Base-by-base conservation (phyloP, 2,329 filamentous ascomycete genomes). In the Periconia digitata region DNA sequence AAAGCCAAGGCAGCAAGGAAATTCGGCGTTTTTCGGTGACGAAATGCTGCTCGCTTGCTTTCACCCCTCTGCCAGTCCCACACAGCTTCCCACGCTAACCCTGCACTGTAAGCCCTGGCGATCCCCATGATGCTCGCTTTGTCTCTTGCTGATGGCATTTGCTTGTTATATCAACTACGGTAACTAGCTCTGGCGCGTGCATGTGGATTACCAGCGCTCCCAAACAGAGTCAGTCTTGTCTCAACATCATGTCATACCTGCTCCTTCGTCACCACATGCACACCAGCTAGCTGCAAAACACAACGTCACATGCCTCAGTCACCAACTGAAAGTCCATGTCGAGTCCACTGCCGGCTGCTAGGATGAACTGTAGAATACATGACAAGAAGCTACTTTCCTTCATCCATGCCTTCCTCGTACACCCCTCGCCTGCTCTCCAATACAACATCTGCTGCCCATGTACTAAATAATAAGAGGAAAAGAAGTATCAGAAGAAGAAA, bases 301-400 rank as follows among this genome's bases (percentile, higher is more conserved):
- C n/a, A 23, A 13, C 2, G 24, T 20, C 22, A 37, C 42, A 40
- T 29, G 29, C 15, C n/a, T 27, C n/a, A n/a, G n/a, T n/a, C n/a
- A n/a, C n/a, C n/a, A n/a, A n/a, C n/a, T n/a, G n/a, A n/a, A n/a
- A n/a, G n/a, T n/a, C n/a, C n/a, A n/a, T n/a, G n/a, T n/a, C n/a
- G n/a, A n/a, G n/a, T n/a, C n/a, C n/a, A n/a, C n/a, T n/a, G n/a
- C n/a, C n/a, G n/a, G n/a, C n/a, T n/a, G n/a, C n/a, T 70, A 66
- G 57, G 62, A 65, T 70, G 56, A 61, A 68, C 53, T 69, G 67
- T 72, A 72, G 62, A 71, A 70, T 72, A 72, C 69, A 72, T 63
- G 61, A 64, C 64, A 64, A 58, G 61, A 69, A 70, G 60, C 64
- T 59, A 59, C 58, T 59, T 12, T 32, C 55, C 56, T 60, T 55